Evolutionary conservation across 2,329 filamentous ascomycete genomes (phyloP), one percentile per base, ranked within the genome.

Genomic region (Plectosphaerella cucumerina): DNA sequence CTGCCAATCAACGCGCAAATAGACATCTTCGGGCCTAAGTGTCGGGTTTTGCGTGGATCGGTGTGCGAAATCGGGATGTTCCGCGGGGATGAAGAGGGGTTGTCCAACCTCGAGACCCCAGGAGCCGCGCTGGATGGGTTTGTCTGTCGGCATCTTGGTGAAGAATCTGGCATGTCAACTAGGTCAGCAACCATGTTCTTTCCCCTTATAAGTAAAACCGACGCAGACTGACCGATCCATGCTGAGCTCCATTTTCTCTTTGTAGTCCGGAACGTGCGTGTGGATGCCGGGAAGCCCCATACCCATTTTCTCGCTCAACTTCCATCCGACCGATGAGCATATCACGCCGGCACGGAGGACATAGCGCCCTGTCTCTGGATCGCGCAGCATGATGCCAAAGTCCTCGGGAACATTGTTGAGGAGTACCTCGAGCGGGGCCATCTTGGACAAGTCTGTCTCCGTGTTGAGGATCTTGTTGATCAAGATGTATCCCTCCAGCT

Each of bases 1-100:
- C 68, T 96, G 91, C 89, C 90, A 95, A 65, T 96, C 90, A 2
- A 94, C 89, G 5, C 90, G 81, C 1, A 96, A 72, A 54, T 86
- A 72, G 56, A 88, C 74, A 33, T 88, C 79, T 0, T 80, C 74
- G 2, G 83, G 62, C 1, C 68, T 70, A 6, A 93, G 70, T 18
- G 72, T 67, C 0, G 76, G 70, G 44, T 81, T 73, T 56, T 92
- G 87, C 1, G 69, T 63, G 1, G 75, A 69, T 17, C 87, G 81
- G 33, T 82, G 73, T 39, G 71, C 67, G 58, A 85, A 84, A 51
- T 88, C 82, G 0, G 82, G 80, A 58, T 89, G 77, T 1, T 82
- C 84, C 0, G 84, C 80, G 0, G 87, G 86, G 75, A 90, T 84
- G 67, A 86, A 94, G 3, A 95, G 75, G 0, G 89, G 89, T 37